These are phyloP conservation scores for Apophysomyces sp. DNA, from an alignment of 371 early-diverging fungal genomes.

Conservation along the genomic window DNA sequence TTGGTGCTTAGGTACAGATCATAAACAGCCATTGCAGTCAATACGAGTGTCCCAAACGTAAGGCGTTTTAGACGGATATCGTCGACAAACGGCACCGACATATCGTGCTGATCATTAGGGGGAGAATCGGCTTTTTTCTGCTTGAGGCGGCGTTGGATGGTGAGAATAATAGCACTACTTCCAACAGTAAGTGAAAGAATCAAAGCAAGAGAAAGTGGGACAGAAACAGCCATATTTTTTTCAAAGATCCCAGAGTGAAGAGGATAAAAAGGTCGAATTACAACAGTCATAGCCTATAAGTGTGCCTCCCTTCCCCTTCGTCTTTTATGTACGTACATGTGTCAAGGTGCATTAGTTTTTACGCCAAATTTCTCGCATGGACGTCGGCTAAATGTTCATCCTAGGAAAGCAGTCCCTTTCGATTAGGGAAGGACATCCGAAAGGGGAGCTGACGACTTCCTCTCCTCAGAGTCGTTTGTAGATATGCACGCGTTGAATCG, in stretches of 20 bases:
- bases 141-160: slow-evolving; percentile 10
- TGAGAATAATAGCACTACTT: slow-evolving; percentile 13
- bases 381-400: too few relatives aligned
- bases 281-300: too few relatives aligned
- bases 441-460: too few relatives aligned
- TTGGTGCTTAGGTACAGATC: slow-evolving; percentile 2
- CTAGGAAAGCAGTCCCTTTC: too few relatives aligned
- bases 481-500: background rate
- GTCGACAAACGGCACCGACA: slow-evolving; percentile 19
- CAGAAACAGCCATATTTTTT: background rate
- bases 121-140: background rate
- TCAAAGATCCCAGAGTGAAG: too few relatives aligned
- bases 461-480: too few relatives aligned
- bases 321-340: too few relatives aligned
- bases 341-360: too few relatives aligned
- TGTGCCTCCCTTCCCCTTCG: too few relatives aligned
- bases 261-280: too few relatives aligned
- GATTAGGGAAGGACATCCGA: too few relatives aligned
- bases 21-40: slow-evolving; percentile 8
- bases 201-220: slow-evolving; percentile 10
- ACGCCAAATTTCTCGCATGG: too few relatives aligned
- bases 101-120: slow-evolving; percentile 19
- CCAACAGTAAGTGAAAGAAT: background rate
- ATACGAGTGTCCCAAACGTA: slow-evolving; percentile 5
- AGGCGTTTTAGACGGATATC: slow-evolving; percentile 13